phyloP scores from a whole-genome alignment of 2,329 filamentous ascomycete species.

The Alternaria sp. region DNA sequence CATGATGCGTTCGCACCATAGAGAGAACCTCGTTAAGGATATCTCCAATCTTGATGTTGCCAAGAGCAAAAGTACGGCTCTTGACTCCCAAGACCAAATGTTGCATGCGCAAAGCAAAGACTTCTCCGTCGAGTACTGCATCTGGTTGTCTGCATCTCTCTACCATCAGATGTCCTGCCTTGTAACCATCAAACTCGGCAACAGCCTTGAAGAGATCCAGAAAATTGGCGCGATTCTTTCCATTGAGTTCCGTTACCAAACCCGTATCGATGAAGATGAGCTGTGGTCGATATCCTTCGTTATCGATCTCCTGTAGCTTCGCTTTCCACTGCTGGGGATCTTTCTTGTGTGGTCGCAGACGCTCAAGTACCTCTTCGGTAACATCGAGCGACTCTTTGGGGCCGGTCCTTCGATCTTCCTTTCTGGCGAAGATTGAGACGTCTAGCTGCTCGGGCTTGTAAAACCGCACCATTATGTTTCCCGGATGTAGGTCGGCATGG shows the following conservation, averaged over 20 bases:
- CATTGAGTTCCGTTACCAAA: slow-evolving; percentile 91
- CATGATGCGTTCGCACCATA: slow-evolving; percentile 93
- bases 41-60: slow-evolving; percentile 95
- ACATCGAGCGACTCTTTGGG: slow-evolving; percentile 71
- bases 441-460: slow-evolving; percentile 81
- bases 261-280: slow-evolving; percentile 98
- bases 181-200: slow-evolving; percentile 96
- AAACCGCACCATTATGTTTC: slow-evolving; percentile 99
- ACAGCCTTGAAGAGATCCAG: slow-evolving; percentile 94
- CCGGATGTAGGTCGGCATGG: slow-evolving; percentile 93
- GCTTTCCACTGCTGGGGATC: slow-evolving; percentile 74
- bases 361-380: slow-evolving; percentile 84
- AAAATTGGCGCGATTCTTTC: slow-evolving; percentile 86
- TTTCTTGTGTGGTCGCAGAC: slow-evolving; percentile 76
- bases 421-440: slow-evolving; percentile 62
- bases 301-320: slow-evolving; percentile 78
- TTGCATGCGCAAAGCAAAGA: slow-evolving; percentile 97
- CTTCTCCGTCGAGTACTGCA: slow-evolving; percentile 84
- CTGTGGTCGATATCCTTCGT: slow-evolving; percentile 90
- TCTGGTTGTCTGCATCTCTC: slow-evolving; percentile 92
- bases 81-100: slow-evolving; percentile 93
- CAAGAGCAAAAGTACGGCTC: slow-evolving; percentile 86
- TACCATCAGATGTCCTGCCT: slow-evolving; percentile 93
- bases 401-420: slow-evolving; percentile 44
- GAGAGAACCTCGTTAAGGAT: slow-evolving; percentile 87